phyloP scores from a whole-genome alignment of 257 asterid species.

The Schizonepeta tenuifolia region DNA sequence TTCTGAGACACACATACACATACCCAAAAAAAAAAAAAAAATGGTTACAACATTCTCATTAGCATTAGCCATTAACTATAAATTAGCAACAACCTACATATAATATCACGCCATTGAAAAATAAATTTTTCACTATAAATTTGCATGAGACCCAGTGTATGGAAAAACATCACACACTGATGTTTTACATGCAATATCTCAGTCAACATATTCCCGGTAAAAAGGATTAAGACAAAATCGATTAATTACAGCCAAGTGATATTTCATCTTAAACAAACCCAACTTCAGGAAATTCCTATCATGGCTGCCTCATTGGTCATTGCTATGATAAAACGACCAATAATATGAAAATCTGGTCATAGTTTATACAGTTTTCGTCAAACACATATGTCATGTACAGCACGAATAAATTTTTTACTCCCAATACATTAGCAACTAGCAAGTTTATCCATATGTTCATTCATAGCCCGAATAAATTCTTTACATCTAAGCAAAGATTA shows the following conservation, averaged over 20 bases:
- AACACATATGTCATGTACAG: not conserved
- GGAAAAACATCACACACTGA: not conserved
- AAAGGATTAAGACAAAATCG: not conserved
- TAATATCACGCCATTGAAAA: not conserved
- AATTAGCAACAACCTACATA: conserved; percentile 9
- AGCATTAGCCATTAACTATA: conserved; percentile 22
- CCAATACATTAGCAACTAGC: conserved; percentile 6
- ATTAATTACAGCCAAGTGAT: not conserved
- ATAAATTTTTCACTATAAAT: not conserved
- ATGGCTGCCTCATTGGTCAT: not conserved
- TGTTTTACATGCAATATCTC: not conserved
- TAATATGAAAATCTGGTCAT: conserved; percentile 4
- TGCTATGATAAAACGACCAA: not conserved
- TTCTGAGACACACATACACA: conserved; percentile 31
- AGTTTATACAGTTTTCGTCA: not conserved
- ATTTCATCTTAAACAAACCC: conserved; percentile 18
- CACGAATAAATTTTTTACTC: not conserved
- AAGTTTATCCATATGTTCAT: not conserved
- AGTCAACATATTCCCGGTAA: not conserved
- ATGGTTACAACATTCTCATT: conserved; percentile 12
- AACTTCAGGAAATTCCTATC: conserved; percentile 11
- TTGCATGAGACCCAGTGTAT: not conserved
- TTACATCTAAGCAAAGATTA: not conserved
- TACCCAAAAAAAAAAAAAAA: not conserved
- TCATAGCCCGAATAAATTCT: not conserved